These are phyloP conservation scores for Actinidia polygama DNA, from an alignment of 179 eudicot genomes.

Conservation along the genomic window DNA sequence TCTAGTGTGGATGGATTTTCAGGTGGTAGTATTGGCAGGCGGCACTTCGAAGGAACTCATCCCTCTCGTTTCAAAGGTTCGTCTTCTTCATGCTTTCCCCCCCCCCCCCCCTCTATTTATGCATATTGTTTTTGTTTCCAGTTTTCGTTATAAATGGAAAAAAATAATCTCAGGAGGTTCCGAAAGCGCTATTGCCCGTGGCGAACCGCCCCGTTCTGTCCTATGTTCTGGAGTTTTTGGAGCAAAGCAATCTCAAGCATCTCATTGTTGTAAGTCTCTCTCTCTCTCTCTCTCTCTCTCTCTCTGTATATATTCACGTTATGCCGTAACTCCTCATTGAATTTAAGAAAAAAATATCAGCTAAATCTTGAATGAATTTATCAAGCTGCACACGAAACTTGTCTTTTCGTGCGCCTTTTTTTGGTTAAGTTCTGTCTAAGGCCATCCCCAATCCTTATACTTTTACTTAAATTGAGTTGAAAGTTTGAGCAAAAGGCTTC, in stretches of 20 bases:
- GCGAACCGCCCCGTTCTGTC: slow-evolving; percentile 91
- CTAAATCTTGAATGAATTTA: too few relatives aligned
- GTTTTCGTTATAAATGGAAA: neutral
- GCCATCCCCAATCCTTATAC: too few relatives aligned
- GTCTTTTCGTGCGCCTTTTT: too few relatives aligned
- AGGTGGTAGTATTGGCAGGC: slow-evolving; percentile 95
- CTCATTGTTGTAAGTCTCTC: slow-evolving; percentile 77
- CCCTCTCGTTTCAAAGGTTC: slow-evolving; percentile 93
- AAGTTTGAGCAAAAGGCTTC: too few relatives aligned
- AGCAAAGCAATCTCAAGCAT: slow-evolving; percentile 82
- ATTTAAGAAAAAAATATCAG: too few relatives aligned
- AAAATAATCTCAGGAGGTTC: slow-evolving; percentile 64
- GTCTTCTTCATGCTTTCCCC: neutral
- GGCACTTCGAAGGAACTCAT: slow-evolving; percentile 76
- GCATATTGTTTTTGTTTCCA: too few relatives aligned
- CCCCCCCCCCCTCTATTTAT: neutral
- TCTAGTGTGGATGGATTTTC: slow-evolving; percentile 75
- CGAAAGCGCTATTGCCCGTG: slow-evolving; percentile 90
- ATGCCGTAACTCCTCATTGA: neutral
- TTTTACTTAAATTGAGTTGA: too few relatives aligned
- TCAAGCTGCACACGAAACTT: too few relatives aligned
- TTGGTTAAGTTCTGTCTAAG: too few relatives aligned
- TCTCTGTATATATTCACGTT: neutral
- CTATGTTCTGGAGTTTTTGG: slow-evolving; percentile 83
- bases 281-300: neutral